Percentiles rank a stretch among this genome's conserved stretches.
Conservation (phyloP, 2,329 filamentous ascomycete genomes). For the Penicillium sp. region DNA sequence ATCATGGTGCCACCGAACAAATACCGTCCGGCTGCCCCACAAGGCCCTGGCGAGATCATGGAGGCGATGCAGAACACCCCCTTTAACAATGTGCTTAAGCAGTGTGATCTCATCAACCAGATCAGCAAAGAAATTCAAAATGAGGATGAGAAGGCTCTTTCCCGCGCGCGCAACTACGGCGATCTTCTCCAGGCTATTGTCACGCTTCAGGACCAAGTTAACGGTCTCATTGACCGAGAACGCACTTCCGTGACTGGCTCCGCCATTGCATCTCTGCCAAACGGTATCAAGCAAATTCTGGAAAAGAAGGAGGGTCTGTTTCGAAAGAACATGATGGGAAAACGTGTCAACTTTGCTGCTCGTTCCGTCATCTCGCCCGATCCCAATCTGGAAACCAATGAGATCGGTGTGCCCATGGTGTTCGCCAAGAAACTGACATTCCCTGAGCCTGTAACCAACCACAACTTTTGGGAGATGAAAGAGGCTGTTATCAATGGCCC, state of each 20-base stretch:
- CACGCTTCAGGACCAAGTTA: slow-evolving; percentile 84
- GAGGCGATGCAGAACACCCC: slow-evolving; percentile 87
- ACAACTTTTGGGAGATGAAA: slow-evolving; percentile 95
- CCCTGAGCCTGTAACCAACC: slow-evolving; percentile 93
- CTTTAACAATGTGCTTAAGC: slow-evolving; percentile 81
- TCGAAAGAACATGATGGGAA: slow-evolving; percentile 99
- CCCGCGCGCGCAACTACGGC: slow-evolving; percentile 66
- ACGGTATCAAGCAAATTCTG: slow-evolving; percentile 95
- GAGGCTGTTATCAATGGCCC: slow-evolving; percentile 94
- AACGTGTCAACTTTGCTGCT: slow-evolving; percentile 97
- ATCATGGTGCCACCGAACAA: slow-evolving; percentile 90
- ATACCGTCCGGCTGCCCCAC: slow-evolving; percentile 84
- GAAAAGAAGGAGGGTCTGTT: slow-evolving; percentile 99
- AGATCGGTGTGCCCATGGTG: slow-evolving; percentile 97
- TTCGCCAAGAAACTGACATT: slow-evolving; percentile 97
- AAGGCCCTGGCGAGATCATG: slow-evolving; percentile 77
- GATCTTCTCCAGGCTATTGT: slow-evolving; percentile 83
- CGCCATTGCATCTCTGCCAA: slow-evolving; percentile 77
- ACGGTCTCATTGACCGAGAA: slow-evolving; percentile 88
- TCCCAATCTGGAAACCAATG: slow-evolving; percentile 97
- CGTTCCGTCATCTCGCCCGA: slow-evolving; percentile 98
- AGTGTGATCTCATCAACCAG: slow-evolving; percentile 72
- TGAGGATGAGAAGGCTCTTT: slow-evolving; percentile 49
- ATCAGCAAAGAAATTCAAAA: slow-evolving; percentile 71
- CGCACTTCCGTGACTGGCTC: slow-evolving; percentile 80